Percentiles rank a stretch among this genome's conserved stretches.
phyloP scores from a whole-genome alignment of 1,284 basidiomycete genomes.

The Pseudozyma pruni region DNA sequence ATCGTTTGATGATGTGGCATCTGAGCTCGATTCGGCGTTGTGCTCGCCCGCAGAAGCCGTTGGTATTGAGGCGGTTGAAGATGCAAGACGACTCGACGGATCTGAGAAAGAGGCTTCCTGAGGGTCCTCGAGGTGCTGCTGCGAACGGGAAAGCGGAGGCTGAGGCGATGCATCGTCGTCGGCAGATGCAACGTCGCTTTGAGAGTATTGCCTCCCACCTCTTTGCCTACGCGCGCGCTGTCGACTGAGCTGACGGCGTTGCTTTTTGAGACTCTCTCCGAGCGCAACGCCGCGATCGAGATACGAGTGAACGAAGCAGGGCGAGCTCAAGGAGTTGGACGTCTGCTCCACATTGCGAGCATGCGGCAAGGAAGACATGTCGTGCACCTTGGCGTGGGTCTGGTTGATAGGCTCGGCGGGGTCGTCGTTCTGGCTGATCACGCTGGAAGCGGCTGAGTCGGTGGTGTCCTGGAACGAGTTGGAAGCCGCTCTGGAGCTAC shows the following conservation, averaged over 20 bases:
- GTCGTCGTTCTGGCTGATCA: constrained; percentile 7
- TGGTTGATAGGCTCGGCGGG: constrained; percentile 22
- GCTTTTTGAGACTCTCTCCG: constrained; percentile 47
- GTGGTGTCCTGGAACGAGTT: constrained; percentile 20
- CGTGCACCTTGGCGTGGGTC: constrained; percentile 47
- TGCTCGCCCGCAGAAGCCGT: constrained; percentile 15
- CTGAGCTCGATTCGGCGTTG: constrained; percentile 9
- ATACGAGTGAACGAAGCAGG: constrained; percentile 59
- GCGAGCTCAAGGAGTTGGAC: constrained; percentile 29
- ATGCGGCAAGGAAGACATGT: constrained; percentile 37
- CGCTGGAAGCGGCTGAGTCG: constrained; percentile 20
- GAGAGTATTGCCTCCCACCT: constrained; percentile 9
- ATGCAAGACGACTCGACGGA: no score
- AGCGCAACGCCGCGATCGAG: constrained; percentile 50
- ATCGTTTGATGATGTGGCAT: constrained; percentile 14
- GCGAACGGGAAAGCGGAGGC: not conserved
- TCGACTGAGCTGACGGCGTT: constrained; percentile 32
- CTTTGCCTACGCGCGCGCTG: constrained; percentile 19
- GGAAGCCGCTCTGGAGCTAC: constrained; percentile 17
- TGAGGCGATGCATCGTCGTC: constrained; percentile 21
- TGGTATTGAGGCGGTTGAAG: constrained; percentile 1
- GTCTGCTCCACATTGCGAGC: constrained; percentile 17
- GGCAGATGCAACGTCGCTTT: constrained; percentile 29
- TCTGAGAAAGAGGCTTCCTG: not conserved
- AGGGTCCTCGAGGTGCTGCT: constrained; percentile 1